phyloP scores from a whole-genome alignment of 169 alveolate genomes.

The Cryptosporidium sp. region DNA sequence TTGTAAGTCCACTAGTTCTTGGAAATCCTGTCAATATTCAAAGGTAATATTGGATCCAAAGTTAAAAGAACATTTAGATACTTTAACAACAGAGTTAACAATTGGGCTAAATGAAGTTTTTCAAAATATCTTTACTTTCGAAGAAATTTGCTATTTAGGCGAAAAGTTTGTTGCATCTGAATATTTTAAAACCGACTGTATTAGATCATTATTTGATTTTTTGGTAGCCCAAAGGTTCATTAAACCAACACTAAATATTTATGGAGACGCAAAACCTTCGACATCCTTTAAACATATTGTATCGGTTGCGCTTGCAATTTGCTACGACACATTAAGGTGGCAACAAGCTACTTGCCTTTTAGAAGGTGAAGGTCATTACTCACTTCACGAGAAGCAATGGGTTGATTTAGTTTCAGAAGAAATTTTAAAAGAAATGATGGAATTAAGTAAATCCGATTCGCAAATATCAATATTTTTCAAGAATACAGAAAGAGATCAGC shows the following conservation, averaged over 20 bases:
- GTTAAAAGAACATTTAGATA: conserved; percentile 53
- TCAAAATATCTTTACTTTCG: conserved; percentile 37
- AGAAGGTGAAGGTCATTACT: conserved; percentile 3
- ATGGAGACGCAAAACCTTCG: conserved; percentile 50
- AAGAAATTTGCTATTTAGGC: conserved; percentile 47
- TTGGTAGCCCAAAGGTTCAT: conserved; percentile 13
- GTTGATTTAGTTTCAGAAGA: conserved; percentile 72
- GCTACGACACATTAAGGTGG: conserved; percentile 73
- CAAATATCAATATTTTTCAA: conserved; percentile 43
- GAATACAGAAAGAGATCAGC: conserved; percentile 35
- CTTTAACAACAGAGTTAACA: conserved; percentile 42
- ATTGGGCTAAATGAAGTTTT: conserved; percentile 55
- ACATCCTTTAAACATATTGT: conserved; percentile 28
- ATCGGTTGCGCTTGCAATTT: conserved; percentile 41
- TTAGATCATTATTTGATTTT: conserved; percentile 2
- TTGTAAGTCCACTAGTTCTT: conserved; percentile 66
- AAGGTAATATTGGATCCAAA: conserved; percentile 31
- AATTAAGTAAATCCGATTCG: not conserved
- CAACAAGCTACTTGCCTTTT: conserved; percentile 44
- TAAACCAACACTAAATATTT: conserved; percentile 49
- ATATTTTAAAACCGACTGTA: conserved; percentile 57
- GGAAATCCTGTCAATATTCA: conserved; percentile 64
- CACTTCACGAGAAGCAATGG: conserved; percentile 62
- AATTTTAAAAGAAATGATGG: conserved; percentile 22
- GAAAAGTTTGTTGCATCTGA: conserved; percentile 72